Evolutionary conservation across 2,329 filamentous ascomycete genomes (phyloP).

Genomic region (Tolypocladium amazonense): DNA sequence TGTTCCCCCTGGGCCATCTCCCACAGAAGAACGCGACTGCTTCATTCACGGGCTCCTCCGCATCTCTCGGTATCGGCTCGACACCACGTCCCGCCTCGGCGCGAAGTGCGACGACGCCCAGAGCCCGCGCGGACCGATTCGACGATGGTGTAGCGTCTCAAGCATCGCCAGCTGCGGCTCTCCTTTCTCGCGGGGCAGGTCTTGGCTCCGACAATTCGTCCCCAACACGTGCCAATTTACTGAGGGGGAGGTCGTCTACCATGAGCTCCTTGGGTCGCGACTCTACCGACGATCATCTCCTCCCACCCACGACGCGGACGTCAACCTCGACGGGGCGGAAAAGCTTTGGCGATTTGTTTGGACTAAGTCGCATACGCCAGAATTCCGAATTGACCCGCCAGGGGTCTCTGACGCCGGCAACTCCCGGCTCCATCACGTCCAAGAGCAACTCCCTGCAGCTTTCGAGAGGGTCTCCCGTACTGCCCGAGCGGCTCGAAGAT

Average conservation of each 20-base stretch:
- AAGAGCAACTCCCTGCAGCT: conserved; percentile 79
- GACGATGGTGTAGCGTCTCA: conserved; percentile 6
- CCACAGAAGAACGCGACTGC: conserved; percentile 50
- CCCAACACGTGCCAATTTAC: conserved; percentile 47
- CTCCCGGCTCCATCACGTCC: conserved; percentile 58
- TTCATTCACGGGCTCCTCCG: conserved; percentile 26
- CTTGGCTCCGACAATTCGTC: conserved; percentile 55
- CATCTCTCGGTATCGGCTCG: conserved; percentile 25
- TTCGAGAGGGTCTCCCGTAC: conserved; percentile 55
- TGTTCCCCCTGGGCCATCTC: conserved; percentile 82
- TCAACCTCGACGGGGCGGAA: conserved; percentile 86
- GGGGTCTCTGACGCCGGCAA: conserved; percentile 57
- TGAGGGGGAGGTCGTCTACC: conserved; percentile 77
- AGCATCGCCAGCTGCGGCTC: conserved; percentile 34
- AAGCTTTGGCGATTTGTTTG: conserved; percentile 85
- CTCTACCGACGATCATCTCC: conserved; percentile 59
- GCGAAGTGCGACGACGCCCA: conserved; percentile 16
- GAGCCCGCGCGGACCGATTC: conserved; percentile 11
- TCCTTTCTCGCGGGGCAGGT: conserved; percentile 27
- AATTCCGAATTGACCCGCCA: conserved; percentile 66
- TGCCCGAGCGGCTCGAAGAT: conserved; percentile 74
- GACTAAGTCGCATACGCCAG: conserved; percentile 66
- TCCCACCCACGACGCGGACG: conserved; percentile 58
- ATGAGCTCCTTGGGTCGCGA: conserved; percentile 70
- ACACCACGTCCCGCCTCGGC: conserved; percentile 25